These are phyloP conservation scores for Dalechampia spathulata DNA, from an alignment of 441 rosid species.

Conservation along the genomic window DNA sequence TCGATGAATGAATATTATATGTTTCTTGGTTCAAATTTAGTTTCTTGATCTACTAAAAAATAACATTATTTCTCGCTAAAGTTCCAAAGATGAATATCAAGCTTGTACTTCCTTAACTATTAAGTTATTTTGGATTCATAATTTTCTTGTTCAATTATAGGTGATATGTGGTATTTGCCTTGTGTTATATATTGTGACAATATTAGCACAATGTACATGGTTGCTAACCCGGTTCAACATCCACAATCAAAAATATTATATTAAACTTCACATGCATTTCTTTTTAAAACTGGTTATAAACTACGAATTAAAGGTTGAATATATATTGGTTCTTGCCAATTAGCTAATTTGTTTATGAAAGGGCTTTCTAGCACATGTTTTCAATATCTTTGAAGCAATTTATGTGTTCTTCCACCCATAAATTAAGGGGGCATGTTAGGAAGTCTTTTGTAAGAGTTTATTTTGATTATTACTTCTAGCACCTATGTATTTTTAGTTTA, in stretches of 20 bases:
- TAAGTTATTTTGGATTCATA: neutral
- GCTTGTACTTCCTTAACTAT: neutral
- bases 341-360: too few species aligned
- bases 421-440: neutral
- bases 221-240: neutral
- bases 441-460: too few species aligned
- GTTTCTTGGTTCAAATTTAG: neutral
- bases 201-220: neutral
- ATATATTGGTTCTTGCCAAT: too few species aligned
- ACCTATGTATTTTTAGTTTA: too few species aligned
- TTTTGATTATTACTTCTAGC: too few species aligned
- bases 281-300: too few species aligned
- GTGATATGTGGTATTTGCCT: neutral
- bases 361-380: neutral
- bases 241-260: neutral
- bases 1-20: neutral
- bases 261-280: neutral
- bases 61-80: neutral
- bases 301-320: too few species aligned
- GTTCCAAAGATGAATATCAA: neutral
- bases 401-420: neutral
- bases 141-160: neutral
- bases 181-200: neutral
- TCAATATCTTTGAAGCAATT: neutral
- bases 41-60: neutral